phyloP scores from a whole-genome alignment of 352 stramenopile genomes.

The Phytophthora fragariaefolia region DNA sequence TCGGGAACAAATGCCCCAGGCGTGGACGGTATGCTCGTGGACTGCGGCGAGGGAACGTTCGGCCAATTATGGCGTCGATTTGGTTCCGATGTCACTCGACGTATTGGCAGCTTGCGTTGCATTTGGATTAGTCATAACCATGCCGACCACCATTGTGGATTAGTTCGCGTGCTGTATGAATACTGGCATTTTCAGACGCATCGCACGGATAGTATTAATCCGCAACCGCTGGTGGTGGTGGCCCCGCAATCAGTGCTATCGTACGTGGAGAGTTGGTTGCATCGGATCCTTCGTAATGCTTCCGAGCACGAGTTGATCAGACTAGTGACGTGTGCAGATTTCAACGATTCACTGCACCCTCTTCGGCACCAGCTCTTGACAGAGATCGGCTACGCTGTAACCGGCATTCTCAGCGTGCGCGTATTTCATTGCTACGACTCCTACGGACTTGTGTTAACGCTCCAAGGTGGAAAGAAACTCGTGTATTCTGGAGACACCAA shows the following conservation, averaged over 20 bases:
- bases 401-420: constrained; percentile 57
- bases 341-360: constrained; percentile 51
- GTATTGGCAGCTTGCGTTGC: constrained; percentile 74
- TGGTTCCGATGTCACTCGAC: constrained; percentile 41
- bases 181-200: constrained; percentile 44
- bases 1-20: constrained; percentile 6
- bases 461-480: constrained; percentile 54
- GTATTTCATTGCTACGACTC: constrained; percentile 87
- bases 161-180: constrained; percentile 91
- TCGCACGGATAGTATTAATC: neutral
- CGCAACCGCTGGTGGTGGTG: constrained; percentile 44
- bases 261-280: constrained; percentile 64
- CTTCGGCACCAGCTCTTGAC: constrained; percentile 35
- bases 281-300: constrained; percentile 13
- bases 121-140: constrained; percentile 98
- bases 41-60: constrained; percentile 95
- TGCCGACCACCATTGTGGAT: constrained; percentile 96
- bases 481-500: constrained; percentile 96
- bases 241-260: constrained; percentile 61
- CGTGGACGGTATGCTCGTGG: constrained; percentile 85
- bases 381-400: constrained; percentile 41
- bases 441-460: constrained; percentile 74
- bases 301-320: constrained; percentile 33
- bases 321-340: constrained; percentile 55
- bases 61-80: constrained; percentile 90